These are phyloP conservation scores for Fusarium foetens DNA, from an alignment of 2,329 filamentous ascomycete genomes.

Conservation along the genomic window DNA sequence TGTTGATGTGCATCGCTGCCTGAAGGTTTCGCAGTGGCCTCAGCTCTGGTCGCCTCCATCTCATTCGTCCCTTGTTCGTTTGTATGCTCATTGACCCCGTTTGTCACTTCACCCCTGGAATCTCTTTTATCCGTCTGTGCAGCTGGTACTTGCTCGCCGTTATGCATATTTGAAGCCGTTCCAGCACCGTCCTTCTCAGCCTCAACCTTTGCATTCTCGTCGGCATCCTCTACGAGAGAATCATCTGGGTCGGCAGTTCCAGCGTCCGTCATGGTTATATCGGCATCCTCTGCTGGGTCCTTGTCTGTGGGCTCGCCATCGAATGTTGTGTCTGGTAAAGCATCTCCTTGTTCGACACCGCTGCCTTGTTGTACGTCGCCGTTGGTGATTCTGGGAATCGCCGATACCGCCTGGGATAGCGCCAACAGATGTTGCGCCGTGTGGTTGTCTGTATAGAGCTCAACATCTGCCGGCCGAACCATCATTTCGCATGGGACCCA, in stretches of 20 bases:
- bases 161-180: conserved; percentile 11
- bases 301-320: conserved; percentile 17
- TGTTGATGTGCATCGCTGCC: conserved; percentile 4
- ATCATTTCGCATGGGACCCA: conserved; percentile 71
- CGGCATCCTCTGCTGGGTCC: conserved; percentile 35
- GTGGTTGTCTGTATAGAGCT: conserved; percentile 63
- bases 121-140: neutral
- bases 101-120: neutral
- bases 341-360: conserved; percentile 3
- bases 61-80: conserved; percentile 3
- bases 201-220: conserved; percentile 15
- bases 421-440: conserved; percentile 52
- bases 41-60: neutral
- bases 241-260: conserved; percentile 37
- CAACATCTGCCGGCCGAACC: conserved; percentile 65
- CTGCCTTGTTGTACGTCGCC: conserved; percentile 37
- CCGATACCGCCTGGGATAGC: conserved; percentile 39
- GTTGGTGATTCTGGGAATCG: conserved; percentile 35
- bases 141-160: conserved; percentile 14
- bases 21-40: conserved; percentile 2
- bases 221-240: conserved; percentile 23
- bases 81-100: conserved; percentile 4
- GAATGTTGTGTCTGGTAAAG: conserved; percentile 1
- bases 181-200: conserved; percentile 4
- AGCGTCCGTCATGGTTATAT: conserved; percentile 48